Evolutionary conservation across 106 monocot species (phyloP).

Genomic region (Hemerocallis citrina): DNA sequence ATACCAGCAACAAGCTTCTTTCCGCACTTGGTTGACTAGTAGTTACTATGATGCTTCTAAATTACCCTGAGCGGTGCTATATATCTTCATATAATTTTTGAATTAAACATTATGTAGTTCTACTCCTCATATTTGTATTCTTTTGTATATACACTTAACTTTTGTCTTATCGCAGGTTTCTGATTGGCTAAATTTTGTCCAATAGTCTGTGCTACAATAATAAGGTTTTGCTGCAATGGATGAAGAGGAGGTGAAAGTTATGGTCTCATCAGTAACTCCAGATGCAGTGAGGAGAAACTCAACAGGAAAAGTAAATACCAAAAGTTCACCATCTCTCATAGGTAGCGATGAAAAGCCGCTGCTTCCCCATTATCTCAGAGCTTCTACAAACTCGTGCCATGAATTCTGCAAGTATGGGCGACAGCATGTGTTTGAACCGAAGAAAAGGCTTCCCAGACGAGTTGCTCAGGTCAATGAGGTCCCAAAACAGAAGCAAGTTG

Average conservation of each 20-base stretch:
- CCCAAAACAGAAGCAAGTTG: neutral
- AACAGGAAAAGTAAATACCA: slow-evolving; percentile 9
- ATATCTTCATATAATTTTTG: no score
- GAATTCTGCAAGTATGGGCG: slow-evolving; percentile 74
- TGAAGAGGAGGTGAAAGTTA: slow-evolving; percentile 9
- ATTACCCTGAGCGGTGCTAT: no score
- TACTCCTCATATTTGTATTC: no score
- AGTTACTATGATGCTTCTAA: no score
- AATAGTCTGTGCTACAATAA: neutral
- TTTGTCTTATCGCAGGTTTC: neutral
- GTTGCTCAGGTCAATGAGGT: neutral
- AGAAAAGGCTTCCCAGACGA: slow-evolving; percentile 18
- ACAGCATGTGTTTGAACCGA: slow-evolving; percentile 26
- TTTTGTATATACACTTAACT: no score
- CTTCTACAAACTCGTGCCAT: slow-evolving; percentile 58
- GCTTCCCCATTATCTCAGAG: slow-evolving; percentile 49
- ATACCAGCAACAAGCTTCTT: no score
- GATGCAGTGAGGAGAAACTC: slow-evolving; percentile 21
- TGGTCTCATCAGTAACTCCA: slow-evolving; percentile 11
- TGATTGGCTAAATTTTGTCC: neutral
- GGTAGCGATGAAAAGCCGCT: slow-evolving; percentile 16
- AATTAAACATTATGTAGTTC: no score
- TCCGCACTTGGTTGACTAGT: no score
- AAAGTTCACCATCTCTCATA: slow-evolving; percentile 11
- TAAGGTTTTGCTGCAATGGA: slow-evolving; percentile 4